Base-by-base conservation (phyloP, 2,329 filamentous ascomycete genomes). In the Diaporthe nobilis region DNA sequence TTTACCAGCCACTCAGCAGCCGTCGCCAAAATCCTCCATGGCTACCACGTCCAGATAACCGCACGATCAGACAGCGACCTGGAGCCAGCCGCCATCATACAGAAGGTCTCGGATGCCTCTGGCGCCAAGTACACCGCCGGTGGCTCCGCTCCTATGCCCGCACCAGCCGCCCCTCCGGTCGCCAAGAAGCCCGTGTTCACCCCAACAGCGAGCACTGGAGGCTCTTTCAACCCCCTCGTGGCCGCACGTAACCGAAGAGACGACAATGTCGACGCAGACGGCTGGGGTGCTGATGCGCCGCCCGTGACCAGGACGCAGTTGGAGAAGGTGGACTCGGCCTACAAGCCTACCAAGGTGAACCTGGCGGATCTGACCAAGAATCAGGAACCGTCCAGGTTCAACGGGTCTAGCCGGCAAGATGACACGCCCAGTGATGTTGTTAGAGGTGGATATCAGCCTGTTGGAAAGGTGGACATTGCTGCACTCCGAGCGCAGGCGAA, bases 381-480 rank as follows among this genome's bases (percentile, higher is more conserved):
- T 78, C 90, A 89, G 79, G 90, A 94, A 78, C 88, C 93, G 15
- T 91, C 93, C n/a, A 86, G 90, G 78, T 91, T 90, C 81, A 87
- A 89, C 72, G 84, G 87, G 72, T 83, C 88, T 42, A 80, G 86
- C 55, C 82, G 84, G 71, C 81, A 83, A 51, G 85, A 90, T 63
- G 87, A 90, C 65, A 83, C 85, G 47, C 79, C 84, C 49, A 78
- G 81, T 34, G 93, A 95, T 81, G 90, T 98, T 28, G 92, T 98
- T 71, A 94, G 87, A 81, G 97, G 97, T 60, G 93, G 90, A 22
- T 99, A 99, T 84, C 95, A 98, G 83, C 97, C 97, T 28, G 88
- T 99, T 80, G 97, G 97, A 74, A 98, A 98, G 86, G 94, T 99
- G n/a, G 96, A 99, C 81, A 98, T 99, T 85, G 94, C 94, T 34